Evolutionary conservation across 2,329 filamentous ascomycete species (phyloP), one percentile per base, ranked within the genome.

Genomic region (Rhytidhysteron rufulum): DNA sequence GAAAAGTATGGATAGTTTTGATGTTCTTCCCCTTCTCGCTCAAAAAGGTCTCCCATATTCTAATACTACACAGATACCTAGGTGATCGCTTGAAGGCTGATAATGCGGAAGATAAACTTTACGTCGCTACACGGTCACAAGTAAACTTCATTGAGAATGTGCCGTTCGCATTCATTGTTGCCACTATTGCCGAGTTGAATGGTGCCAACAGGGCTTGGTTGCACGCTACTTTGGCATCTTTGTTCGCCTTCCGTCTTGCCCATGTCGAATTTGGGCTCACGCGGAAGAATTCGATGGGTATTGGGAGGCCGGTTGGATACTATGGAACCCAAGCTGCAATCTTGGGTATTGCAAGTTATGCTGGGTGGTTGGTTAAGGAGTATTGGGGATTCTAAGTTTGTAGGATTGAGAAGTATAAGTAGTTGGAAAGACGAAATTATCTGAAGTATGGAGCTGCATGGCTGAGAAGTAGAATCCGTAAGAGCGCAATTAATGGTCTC

Each of bases 111-210:
- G 55, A 63, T 39, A 53, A 58, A 18, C 56, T 72, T 16, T 61
- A 60, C 42, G 49, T 68, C 22, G 59, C 62, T 5, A 54, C 47
- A 9, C 61, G 69, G 27, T 53, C 57, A 20, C 66, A 71, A 40
- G 44, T 53, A 21, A 73, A 72, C 40, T 73, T 70, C 46, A 42
- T 63, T 24, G 70, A 73, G 47, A 71, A 69, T 40, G 66, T 71
- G 13, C 68, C 69, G 1, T 39, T 71, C 7, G 61, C 63, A 4
- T 52, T 72, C 20, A 45, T 59, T 3, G 37, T 71, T 11, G 57
- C 63, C 3, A 48, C 62, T n/a, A 41, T 71, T 11, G 69, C 65
- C 17, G 70, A 73, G 49, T 43, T 71, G n/a, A 72, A 72, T 40
- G 70, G 70, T 13, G 70, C 59, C 5, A 58, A 68, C 32, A 46